These are phyloP conservation scores for Neurospora pannonica DNA, from an alignment of 495 filamentous ascomycete species.

Conservation along the genomic window DNA sequence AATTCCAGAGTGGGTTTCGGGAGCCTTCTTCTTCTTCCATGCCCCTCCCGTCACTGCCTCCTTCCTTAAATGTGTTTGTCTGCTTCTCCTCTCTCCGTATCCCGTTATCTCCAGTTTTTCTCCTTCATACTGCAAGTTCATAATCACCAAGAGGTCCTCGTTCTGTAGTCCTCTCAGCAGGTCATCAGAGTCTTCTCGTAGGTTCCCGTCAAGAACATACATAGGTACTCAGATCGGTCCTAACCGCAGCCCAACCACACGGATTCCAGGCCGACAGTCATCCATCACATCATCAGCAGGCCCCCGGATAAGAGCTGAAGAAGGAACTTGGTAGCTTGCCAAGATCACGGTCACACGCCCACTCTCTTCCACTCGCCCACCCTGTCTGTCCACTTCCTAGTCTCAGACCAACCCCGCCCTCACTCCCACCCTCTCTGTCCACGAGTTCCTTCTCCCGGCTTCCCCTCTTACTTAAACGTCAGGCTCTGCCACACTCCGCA, in stretches of 20 bases:
- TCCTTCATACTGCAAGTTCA: not conserved
- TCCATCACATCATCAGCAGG: not conserved
- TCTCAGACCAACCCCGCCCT: conserved; percentile 3
- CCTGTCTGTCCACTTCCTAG: conserved; percentile 1
- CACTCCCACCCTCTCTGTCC: conserved; percentile 1
- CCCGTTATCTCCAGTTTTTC: not conserved
- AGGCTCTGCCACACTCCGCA: not conserved
- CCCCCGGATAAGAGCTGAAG: not conserved
- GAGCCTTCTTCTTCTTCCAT: not conserved
- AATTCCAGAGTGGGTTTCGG: not conserved
- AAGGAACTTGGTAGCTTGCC: not conserved
- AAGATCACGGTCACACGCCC: not conserved
- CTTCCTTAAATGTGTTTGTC: not conserved
- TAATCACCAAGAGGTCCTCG: not conserved
- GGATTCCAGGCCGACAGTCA: not conserved
- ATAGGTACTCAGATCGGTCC: not conserved
- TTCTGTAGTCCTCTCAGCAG: not conserved
- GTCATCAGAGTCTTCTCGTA: not conserved
- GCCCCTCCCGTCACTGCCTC: not conserved
- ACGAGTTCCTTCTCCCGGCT: not conserved
- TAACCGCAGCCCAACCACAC: not conserved
- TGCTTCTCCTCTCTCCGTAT: not conserved
- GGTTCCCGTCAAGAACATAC: not conserved
- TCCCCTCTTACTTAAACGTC: not conserved
- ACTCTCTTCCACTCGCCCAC: not conserved